phyloP scores from a whole-genome alignment of 2,329 filamentous ascomycete genomes.

The Calonectria naviculata region DNA sequence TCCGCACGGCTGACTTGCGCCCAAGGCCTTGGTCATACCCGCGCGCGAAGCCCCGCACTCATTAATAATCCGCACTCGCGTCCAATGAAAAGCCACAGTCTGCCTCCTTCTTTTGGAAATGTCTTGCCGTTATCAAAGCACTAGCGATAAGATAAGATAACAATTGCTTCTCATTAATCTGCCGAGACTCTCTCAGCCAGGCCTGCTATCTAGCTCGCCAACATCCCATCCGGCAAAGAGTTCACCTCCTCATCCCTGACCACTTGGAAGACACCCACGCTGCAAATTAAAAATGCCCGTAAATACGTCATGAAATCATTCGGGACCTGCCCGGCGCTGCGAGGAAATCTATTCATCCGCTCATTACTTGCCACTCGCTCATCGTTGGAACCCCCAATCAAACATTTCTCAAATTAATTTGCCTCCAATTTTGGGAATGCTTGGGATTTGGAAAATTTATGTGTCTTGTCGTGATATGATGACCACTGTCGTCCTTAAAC shows the following conservation, averaged over 20 bases:
- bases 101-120: neutral
- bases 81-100: neutral
- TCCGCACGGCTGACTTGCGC: no score
- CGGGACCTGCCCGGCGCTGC: neutral
- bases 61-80: conserved; percentile 15
- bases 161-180: no score
- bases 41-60: conserved; percentile 37
- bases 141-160: neutral
- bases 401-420: neutral
- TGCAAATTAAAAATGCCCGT: neutral
- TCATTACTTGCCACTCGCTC: neutral
- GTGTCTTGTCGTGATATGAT: neutral
- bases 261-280: no score
- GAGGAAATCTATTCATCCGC: neutral
- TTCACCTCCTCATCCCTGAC: neutral
- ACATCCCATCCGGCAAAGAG: neutral
- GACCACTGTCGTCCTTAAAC: neutral
- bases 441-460: neutral
- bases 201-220: no score
- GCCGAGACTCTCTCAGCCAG: no score
- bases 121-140: neutral
- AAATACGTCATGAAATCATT: no score
- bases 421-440: neutral
- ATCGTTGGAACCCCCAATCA: no score
- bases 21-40: conserved; percentile 38